Evolutionary conservation across 768 basidiomycete genomes (phyloP).

Genomic region (Scleroderma bovista): DNA sequence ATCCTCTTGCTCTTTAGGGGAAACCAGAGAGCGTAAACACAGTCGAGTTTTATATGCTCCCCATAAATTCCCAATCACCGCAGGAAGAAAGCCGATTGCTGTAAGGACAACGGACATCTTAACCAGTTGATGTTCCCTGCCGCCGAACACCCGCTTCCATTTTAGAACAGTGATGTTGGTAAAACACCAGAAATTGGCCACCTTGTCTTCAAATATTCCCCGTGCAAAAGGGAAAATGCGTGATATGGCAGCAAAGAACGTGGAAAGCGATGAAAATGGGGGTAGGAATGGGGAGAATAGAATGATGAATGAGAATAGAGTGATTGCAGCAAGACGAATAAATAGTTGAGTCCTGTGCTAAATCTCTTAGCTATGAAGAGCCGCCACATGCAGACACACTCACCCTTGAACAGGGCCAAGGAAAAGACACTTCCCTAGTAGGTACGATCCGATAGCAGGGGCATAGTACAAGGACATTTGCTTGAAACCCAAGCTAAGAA

Average conservation of each 20-base stretch:
- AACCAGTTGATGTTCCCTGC: conserved; percentile 48
- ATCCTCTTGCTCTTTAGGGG: conserved; percentile 1
- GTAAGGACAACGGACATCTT: conserved; percentile 66
- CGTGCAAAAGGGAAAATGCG: conserved; percentile 91
- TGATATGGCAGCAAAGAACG: conserved; percentile 57
- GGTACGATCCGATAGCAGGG: conserved; percentile 85
- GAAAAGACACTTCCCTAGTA: conserved; percentile 85
- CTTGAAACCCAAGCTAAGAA: conserved; percentile 85
- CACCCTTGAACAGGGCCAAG: conserved; percentile 71
- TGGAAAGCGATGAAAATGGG: conserved; percentile 46
- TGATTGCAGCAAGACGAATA: conserved; percentile 57
- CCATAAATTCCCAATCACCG: conserved; percentile 41
- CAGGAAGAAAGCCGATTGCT: conserved; percentile 62
- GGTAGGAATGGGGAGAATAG: conserved; percentile 81
- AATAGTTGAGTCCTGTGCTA: conserved; percentile 46
- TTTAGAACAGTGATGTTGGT: conserved; percentile 78
- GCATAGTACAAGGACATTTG: conserved; percentile 97
- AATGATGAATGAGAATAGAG: conserved; percentile 54
- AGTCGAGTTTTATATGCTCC: conserved; percentile 31
- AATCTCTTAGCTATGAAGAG: conserved; percentile 2
- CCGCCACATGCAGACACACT: conserved; percentile 14
- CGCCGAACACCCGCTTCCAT: conserved; percentile 48
- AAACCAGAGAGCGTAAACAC: neutral
- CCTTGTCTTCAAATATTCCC: conserved; percentile 92
- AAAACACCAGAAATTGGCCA: conserved; percentile 97